Conservation (phyloP, 129 eudicot species). For the Tanacetum coccineum region DNA sequence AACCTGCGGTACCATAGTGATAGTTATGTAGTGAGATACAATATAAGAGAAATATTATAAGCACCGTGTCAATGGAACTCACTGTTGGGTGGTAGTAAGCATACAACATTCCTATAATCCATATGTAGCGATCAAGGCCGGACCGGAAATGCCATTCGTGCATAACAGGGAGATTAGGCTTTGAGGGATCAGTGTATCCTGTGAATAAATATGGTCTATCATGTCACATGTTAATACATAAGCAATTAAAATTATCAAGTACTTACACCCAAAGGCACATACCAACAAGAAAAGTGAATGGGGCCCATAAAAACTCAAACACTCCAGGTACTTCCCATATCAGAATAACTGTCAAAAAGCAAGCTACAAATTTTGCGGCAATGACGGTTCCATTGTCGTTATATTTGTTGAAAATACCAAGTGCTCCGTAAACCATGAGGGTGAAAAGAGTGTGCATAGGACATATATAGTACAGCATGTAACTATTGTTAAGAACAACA, state of each 20-base stretch:
- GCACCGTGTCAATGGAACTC: conserved; percentile 16
- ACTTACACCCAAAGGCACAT: conserved; percentile 26
- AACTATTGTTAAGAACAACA: conserved; percentile 65
- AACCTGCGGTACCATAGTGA: conserved; percentile 34
- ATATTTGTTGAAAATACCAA: conserved; percentile 63
- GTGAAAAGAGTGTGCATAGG: conserved; percentile 98
- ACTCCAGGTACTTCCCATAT: conserved; percentile 95
- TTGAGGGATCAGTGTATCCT: conserved; percentile 78
- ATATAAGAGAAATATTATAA: not conserved
- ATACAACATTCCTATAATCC: conserved; percentile 92
- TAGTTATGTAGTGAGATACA: not conserved
- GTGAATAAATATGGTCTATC: conserved; percentile 13
- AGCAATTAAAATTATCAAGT: not conserved
- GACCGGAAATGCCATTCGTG: conserved; percentile 92
- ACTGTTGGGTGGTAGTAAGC: conserved; percentile 94
- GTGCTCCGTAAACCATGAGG: conserved; percentile 89
- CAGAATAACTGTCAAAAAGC: conserved; percentile 66
- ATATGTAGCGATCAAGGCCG: conserved; percentile 86
- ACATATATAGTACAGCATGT: conserved; percentile 80
- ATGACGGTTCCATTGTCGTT: conserved; percentile 64
- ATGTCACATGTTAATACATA: not conserved
- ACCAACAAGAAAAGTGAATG: conserved; percentile 80
- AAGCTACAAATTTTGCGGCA: conserved; percentile 56
- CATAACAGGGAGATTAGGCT: conserved; percentile 48
- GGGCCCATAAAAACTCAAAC: conserved; percentile 75